phyloP scores from a whole-genome alignment of 768 basidiomycete genomes.

The Hysterangium stoloniferum region DNA sequence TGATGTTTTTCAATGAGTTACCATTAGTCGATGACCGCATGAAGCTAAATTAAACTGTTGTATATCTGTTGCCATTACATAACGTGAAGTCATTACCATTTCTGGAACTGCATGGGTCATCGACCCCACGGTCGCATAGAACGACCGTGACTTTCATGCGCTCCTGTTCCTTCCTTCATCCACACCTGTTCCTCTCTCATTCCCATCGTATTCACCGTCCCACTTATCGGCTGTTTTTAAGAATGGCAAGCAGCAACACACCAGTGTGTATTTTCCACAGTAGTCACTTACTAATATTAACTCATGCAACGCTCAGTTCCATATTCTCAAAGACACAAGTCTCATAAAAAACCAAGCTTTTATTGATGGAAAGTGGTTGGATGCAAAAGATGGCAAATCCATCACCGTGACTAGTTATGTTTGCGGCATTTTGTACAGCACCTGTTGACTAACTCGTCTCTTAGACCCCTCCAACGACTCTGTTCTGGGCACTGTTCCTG shows the following conservation, averaged over 20 bases:
- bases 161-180: background rate
- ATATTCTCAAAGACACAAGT: conserved; percentile 59
- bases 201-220: background rate
- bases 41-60: too few species aligned
- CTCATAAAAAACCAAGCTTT: conserved; percentile 69
- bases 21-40: too few species aligned
- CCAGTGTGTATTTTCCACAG: background rate
- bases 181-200: background rate
- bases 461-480: conserved; percentile 85
- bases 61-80: too few species aligned
- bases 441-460: background rate
- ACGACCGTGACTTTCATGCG: too few species aligned
- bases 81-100: too few species aligned
- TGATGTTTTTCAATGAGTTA: too few species aligned
- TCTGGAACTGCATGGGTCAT: too few species aligned
- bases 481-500: conserved; percentile 77
- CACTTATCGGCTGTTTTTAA: background rate
- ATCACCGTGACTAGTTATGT: conserved; percentile 74
- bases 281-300: background rate
- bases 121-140: too few species aligned
- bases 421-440: background rate
- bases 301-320: conserved; percentile 17
- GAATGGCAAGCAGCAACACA: conserved; percentile 9
- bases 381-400: conserved; percentile 63
- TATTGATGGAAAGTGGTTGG: conserved; percentile 83